Evolutionary conservation across 176 grass and related monocot species (phyloP), one percentile per base, ranked within the genome.

Genomic region (Bromus sterilis): DNA sequence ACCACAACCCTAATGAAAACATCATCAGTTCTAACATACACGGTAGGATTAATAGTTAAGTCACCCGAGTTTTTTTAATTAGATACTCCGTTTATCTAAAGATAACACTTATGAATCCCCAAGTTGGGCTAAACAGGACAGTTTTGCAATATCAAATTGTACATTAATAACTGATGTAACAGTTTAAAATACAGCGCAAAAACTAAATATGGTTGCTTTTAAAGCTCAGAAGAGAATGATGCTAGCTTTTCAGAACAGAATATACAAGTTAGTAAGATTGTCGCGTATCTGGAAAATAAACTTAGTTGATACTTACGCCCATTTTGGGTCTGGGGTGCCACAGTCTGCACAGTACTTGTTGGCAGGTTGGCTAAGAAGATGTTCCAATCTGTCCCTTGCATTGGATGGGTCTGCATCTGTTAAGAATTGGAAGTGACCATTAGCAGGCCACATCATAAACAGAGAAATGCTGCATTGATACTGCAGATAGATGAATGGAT

Each of bases 271-370:
- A 62, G 23, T 5, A 49, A 29, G 28, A 60, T 51, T 60, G 24
- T 23, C 23, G 20, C 9, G 35, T 48, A 44, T 81, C 16, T 25
- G 23, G 9, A 75, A 49, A 89, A n/a, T n/a, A n/a, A n/a, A n/a
- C n/a, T 24, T 6, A 5, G 15, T 12, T 13, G 48, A 85, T 66
- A 89, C 92, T 80, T 91, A 98, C 93, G 39, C 96, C 96, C 96
- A 98, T 91, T 98, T 98, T 14, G 96, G 96, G 83, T 95, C 93
- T 77, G 86, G 86, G 1, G 73, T 80, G 24, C 93, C 91, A 84
- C 93, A 98, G 29, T 98, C 96, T 44, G 96, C 96, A 5, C 93
- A 95, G 66, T 82, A 84, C 83, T 84, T 89, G 68, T 98, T 98
- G 31, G 73, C 85, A 18, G 88, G 86, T 86, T 93, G 93, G 59